Evolutionary conservation across 2,329 filamentous ascomycete genomes (phyloP).

Genomic region (Cercospora zeae-maydis): DNA sequence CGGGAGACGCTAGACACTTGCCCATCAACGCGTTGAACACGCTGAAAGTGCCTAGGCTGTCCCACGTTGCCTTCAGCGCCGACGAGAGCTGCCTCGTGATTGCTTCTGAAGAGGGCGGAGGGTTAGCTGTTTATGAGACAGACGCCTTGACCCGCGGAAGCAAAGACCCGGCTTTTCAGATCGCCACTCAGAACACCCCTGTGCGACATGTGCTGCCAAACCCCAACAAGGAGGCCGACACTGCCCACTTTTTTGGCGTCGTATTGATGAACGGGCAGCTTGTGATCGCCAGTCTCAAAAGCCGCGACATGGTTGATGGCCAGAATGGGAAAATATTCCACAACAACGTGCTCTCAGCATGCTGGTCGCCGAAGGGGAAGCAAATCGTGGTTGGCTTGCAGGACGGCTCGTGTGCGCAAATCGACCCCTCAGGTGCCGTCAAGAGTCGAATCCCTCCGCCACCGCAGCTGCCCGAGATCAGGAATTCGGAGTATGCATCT

Average conservation of each 20-base stretch:
- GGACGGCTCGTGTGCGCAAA: constrained; percentile 75
- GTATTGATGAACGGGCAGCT: constrained; percentile 78
- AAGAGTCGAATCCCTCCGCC: constrained; percentile 79
- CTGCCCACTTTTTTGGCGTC: constrained; percentile 68
- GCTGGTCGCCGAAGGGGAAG: constrained; percentile 92
- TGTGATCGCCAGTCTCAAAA: constrained; percentile 75
- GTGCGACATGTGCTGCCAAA: constrained; percentile 77
- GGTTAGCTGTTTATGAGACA: constrained; percentile 78
- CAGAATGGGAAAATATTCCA: constrained; percentile 63
- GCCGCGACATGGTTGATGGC: constrained; percentile 56
- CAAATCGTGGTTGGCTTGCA: constrained; percentile 82
- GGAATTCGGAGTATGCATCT: constrained; percentile 43
- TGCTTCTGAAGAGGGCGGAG: constrained; percentile 75
- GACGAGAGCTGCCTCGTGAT: constrained; percentile 82
- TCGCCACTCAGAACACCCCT: constrained; percentile 70
- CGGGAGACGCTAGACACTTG: constrained; percentile 14
- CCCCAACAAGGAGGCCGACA: constrained; percentile 60
- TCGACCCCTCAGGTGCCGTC: constrained; percentile 73
- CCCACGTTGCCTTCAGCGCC: constrained; percentile 86
- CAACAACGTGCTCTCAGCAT: constrained; percentile 72
- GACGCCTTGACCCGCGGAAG: constrained; percentile 63
- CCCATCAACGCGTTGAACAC: constrained; percentile 55
- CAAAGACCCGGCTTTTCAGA: constrained; percentile 66
- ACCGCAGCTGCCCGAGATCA: constrained; percentile 51
- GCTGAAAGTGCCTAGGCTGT: constrained; percentile 72